phyloP scores from a whole-genome alignment of 768 basidiomycete species.

The Suillus subalutaceus region DNA sequence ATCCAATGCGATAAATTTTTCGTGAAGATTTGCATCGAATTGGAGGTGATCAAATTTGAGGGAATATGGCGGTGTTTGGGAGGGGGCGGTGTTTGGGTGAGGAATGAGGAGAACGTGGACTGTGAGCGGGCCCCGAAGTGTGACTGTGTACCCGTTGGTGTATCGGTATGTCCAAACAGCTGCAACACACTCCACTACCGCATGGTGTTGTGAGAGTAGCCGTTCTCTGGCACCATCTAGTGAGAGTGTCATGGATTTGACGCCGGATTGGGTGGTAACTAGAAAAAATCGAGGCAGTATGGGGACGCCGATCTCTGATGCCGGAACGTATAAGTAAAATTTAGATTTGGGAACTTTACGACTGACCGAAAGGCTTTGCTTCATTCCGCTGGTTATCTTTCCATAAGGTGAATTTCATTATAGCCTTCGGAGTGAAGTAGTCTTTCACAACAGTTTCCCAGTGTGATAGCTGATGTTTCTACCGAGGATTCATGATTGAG shows the following conservation, averaged over 20 bases:
- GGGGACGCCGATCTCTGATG: conserved; percentile 74
- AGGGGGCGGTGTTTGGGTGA: conserved; percentile 16
- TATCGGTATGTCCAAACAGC: conserved; percentile 86
- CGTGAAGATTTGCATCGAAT: conserved; percentile 74
- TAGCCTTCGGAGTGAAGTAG: conserved; percentile 71
- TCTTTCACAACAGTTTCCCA: conserved; percentile 69
- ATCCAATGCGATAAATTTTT: conserved; percentile 75
- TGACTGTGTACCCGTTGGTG: conserved; percentile 77
- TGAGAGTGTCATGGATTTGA: conserved; percentile 79
- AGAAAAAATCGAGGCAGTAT: conserved; percentile 85
- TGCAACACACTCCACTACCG: conserved; percentile 67
- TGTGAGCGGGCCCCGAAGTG: conserved; percentile 72
- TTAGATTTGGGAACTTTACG: conserved; percentile 14
- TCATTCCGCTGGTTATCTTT: conserved; percentile 79
- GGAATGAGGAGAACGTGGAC: conserved; percentile 55
- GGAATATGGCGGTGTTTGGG: conserved; percentile 28
- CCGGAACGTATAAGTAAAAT: conserved; percentile 17
- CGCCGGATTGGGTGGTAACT: conserved; percentile 82
- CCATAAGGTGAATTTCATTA: conserved; percentile 85
- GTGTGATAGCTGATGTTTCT: conserved; percentile 68
- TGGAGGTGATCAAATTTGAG: conserved; percentile 75
- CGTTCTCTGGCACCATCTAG: conserved; percentile 80
- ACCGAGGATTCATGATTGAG: conserved; percentile 14
- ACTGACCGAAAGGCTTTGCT: conserved; percentile 79
- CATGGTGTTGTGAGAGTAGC: conserved; percentile 45